These are phyloP conservation scores for Lentinula detonsa DNA, from an alignment of 768 basidiomycete species.

Conservation along the genomic window DNA sequence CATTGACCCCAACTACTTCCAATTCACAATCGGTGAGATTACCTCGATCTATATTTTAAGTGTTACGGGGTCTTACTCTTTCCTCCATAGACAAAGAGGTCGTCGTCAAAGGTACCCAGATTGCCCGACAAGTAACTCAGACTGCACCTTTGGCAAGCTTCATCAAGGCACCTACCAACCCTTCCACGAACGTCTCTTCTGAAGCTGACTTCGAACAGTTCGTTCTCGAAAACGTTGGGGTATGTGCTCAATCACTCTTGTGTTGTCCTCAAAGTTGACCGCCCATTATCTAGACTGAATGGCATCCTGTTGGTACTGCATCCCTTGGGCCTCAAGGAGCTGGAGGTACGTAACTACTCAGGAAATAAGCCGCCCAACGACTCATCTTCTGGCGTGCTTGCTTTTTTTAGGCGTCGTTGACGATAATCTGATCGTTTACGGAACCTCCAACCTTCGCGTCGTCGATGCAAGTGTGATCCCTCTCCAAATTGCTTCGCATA, in stretches of 20 bases:
- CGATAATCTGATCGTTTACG: conserved; percentile 28
- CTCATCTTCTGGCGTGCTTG: neutral
- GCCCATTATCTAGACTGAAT: neutral
- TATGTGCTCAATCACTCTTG: neutral
- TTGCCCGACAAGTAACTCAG: neutral
- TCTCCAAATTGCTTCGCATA: conserved; percentile 21
- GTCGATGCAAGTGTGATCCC: conserved; percentile 31
- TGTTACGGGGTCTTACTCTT: neutral
- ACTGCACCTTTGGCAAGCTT: neutral
- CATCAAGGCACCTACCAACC: neutral
- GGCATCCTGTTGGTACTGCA: conserved; percentile 4
- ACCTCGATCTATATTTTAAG: neutral
- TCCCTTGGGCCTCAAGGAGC: conserved; percentile 1
- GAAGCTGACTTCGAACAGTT: neutral
- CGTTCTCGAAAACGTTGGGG: neutral
- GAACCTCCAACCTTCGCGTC: conserved; percentile 32
- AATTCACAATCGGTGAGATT: conserved; percentile 16
- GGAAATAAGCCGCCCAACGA: neutral
- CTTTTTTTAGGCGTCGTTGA: conserved; percentile 29
- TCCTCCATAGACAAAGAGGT: neutral
- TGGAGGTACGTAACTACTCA: neutral
- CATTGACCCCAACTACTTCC: conserved; percentile 20
- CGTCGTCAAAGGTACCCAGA: neutral
- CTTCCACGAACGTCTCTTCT: neutral
- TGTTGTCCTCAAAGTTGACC: neutral